Evolutionary conservation across 2,329 filamentous ascomycete species (phyloP), one percentile per base, ranked within the genome.

Genomic region (Curvularia sp.): DNA sequence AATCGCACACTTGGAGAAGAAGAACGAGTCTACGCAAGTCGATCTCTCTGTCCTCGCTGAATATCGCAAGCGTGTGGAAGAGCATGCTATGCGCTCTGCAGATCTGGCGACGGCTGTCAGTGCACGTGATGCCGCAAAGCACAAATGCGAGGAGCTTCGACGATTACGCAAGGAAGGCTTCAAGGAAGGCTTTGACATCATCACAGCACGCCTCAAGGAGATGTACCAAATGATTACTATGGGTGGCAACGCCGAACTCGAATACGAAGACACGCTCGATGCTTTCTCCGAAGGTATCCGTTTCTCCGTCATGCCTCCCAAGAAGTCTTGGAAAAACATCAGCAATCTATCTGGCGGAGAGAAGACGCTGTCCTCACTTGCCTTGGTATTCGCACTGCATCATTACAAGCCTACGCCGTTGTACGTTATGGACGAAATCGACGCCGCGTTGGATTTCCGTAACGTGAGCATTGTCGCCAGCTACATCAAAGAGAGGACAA

Each of bases 221-320:
- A 99, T 99, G 95, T 99, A 99, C 80, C 95, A 99, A 77, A 97
- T 99, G 93, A 99, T 99, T 76, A 99, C 95, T 22, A 98, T 99
- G 93, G 95, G 95, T 61, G 95, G 95, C 55, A 99, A 99, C 71
- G 95, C 95, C 0, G 95, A 99, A 80, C 86, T 99, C 12, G 96
- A 99, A 78, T 88, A 99, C 24, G 95, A 99, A 41, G 95, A 99
- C 81, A 94, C 90, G 18, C 83, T 99, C 2, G 96, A 99, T 76
- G 95, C 95, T 0, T 99, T 99, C 82, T 93, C 91, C 6, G 95
- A 99, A 78, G 95, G 95, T 26, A 98, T 99, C 62, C 77, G 97
- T 48, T 99, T 99, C 82, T 94, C 89, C 55, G 96, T 99, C 66
- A 99, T 99, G 95, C 96, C 95, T 50, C 95, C 95, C 12, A 99